Percentiles rank a stretch among this genome's conserved stretches.
Conservation (phyloP, 1,139 yeast genomes). For the Kluyveromyces marxianus region DNA sequence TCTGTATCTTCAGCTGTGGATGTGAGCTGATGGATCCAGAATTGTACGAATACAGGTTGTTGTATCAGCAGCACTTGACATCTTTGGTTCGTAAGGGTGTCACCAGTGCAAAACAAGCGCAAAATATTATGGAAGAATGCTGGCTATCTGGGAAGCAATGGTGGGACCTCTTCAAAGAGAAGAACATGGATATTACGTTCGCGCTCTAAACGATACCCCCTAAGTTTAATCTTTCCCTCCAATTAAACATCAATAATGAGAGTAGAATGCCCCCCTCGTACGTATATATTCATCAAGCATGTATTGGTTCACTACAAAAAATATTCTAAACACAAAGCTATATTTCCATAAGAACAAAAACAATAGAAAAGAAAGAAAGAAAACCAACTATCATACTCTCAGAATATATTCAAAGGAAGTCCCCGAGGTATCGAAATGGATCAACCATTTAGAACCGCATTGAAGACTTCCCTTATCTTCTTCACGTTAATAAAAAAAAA, state of each 20-base stretch:
- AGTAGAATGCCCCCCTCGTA: too few species aligned
- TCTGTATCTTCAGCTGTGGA: conserved; percentile 52
- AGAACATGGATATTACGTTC: conserved; percentile 43
- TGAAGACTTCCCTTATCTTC: too few species aligned
- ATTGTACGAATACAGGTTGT: conserved; percentile 23
- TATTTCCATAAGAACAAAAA: too few species aligned
- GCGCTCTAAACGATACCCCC: conserved; percentile 13
- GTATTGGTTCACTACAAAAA: too few species aligned
- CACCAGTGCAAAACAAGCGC: conserved; percentile 42
- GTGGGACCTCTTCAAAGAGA: conserved; percentile 43
- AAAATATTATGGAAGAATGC: conserved; percentile 44
- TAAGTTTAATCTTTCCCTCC: neutral
- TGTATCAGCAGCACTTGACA: conserved; percentile 37
- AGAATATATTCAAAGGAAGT: too few species aligned
- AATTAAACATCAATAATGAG: neutral
- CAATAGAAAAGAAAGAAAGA: too few species aligned
- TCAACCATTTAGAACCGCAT: too few species aligned
- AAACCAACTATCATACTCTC: too few species aligned
- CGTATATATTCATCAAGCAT: too few species aligned
- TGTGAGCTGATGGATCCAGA: conserved; percentile 43
- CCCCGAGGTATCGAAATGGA: too few species aligned
- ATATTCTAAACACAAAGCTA: too few species aligned
- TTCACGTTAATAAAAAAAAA: too few species aligned
- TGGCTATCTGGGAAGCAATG: conserved; percentile 54
- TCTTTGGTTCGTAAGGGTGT: conserved; percentile 40